Conservation (phyloP, 768 basidiomycete genomes). For the Amanita molliuscula region DNA sequence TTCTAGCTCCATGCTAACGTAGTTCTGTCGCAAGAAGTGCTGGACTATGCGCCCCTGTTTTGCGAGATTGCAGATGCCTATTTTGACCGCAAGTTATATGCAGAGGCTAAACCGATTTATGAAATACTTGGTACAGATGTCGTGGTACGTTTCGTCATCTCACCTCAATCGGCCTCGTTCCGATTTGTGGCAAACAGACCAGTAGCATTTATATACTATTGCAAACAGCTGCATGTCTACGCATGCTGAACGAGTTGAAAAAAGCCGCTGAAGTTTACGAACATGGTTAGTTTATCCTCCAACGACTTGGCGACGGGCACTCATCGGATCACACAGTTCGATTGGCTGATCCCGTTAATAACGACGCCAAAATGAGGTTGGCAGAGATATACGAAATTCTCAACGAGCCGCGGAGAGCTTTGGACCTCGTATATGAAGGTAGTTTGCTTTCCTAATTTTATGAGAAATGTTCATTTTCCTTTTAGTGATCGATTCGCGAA, state of each 20-base stretch:
- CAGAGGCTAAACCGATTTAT: conserved; percentile 72
- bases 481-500: conserved; percentile 52
- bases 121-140: conserved; percentile 67
- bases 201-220: conserved; percentile 61
- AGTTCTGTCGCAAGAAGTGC: conserved; percentile 62
- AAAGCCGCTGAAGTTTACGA: conserved; percentile 80
- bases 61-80: conserved; percentile 81
- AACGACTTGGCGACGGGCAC: not conserved
- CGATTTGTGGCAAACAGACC: conserved; percentile 39
- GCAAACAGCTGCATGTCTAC: conserved; percentile 77
- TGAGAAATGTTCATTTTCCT: not conserved
- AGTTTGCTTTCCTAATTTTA: not conserved
- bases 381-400: conserved; percentile 85
- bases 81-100: too few relatives aligned
- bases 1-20: conserved; percentile 63
- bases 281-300: conserved; percentile 43
- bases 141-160: conserved; percentile 29
- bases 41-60: conserved; percentile 72
- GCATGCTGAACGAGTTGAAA: conserved; percentile 61
- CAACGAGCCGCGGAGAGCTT: conserved; percentile 69
- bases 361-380: conserved; percentile 81
- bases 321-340: conserved; percentile 42
- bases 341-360: conserved; percentile 59
- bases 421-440: conserved; percentile 83
- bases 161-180: not conserved